These are phyloP conservation scores for Hypoxylon perforatum DNA, from an alignment of 495 filamentous ascomycete genomes.

Conservation along the genomic window DNA sequence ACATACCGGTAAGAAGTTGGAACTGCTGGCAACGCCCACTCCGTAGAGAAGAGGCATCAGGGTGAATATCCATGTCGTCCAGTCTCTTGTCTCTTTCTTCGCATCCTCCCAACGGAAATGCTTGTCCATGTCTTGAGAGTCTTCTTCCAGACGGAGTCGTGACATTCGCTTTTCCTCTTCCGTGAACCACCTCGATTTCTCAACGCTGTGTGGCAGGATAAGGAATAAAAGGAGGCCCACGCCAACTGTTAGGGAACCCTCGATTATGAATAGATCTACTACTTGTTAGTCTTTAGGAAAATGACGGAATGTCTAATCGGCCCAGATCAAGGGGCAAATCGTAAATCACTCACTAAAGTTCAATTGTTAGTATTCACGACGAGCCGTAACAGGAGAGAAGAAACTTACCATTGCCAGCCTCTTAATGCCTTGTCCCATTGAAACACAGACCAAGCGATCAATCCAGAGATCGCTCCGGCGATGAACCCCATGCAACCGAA, in stretches of 20 bases:
- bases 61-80: slow-evolving; percentile 15
- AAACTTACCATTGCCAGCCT: slow-evolving; percentile 40
- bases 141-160: slow-evolving; percentile 5
- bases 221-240: slow-evolving; percentile 23
- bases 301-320: neutral
- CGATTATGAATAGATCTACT: slow-evolving; percentile 20
- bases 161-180: slow-evolving; percentile 15
- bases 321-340: neutral
- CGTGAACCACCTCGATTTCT: slow-evolving; percentile 22
- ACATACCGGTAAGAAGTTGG: slow-evolving; percentile 27
- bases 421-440: slow-evolving; percentile 35
- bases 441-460: slow-evolving; percentile 47
- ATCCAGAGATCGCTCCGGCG: slow-evolving; percentile 58
- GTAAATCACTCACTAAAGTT: slow-evolving; percentile 6
- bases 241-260: slow-evolving; percentile 41
- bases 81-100: slow-evolving; percentile 10
- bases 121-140: slow-evolving; percentile 17
- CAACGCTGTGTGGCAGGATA: slow-evolving; percentile 17
- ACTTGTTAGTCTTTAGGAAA: neutral
- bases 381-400: neutral
- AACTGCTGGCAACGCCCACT: slow-evolving; percentile 18
- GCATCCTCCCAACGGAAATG: slow-evolving; percentile 20
- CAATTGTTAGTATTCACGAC: neutral
- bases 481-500: slow-evolving; percentile 37
- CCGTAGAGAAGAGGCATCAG: slow-evolving; percentile 20